These are phyloP conservation scores for Cryptosporidium andersoni DNA, from an alignment of 169 alveolate species.

Conservation along the genomic window DNA sequence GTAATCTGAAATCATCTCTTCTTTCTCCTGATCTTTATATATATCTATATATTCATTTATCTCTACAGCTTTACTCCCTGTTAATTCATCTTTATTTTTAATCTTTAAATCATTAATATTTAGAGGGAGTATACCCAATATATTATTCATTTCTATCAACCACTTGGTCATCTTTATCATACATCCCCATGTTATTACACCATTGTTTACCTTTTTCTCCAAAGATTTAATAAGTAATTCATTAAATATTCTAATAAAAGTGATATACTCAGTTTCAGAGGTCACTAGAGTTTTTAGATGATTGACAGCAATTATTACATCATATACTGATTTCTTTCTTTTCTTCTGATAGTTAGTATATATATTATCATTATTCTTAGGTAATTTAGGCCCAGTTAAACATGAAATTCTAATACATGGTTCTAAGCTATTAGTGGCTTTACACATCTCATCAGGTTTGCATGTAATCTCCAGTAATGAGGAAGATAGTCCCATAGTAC, in stretches of 20 bases:
- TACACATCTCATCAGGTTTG: too few species aligned
- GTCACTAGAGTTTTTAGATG: background rate
- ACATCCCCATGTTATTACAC: slow-evolving; percentile 14
- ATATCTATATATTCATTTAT: slow-evolving; percentile 16
- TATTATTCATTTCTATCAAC: slow-evolving; percentile 23
- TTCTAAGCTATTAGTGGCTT: background rate
- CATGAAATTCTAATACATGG: background rate
- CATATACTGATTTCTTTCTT: background rate
- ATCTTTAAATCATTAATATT: background rate
- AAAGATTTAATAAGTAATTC: slow-evolving; percentile 25
- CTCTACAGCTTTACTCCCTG: background rate
- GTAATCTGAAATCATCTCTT: too few species aligned
- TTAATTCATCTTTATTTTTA: background rate
- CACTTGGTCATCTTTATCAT: slow-evolving; percentile 12
- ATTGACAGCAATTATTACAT: slow-evolving; percentile 6
- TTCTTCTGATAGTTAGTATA: background rate
- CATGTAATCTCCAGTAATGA: too few species aligned
- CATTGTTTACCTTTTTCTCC: slow-evolving; percentile 5
- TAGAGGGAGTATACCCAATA: slow-evolving; percentile 3
- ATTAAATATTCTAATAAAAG: slow-evolving; percentile 7
- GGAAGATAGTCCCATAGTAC: too few species aligned
- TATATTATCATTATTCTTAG: background rate
- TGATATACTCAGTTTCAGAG: slow-evolving; percentile 20
- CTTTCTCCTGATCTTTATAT: too few species aligned
- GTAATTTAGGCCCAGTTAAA: background rate